Percentiles rank a stretch among this genome's conserved stretches.
Conservation (phyloP, 1,139 yeast genomes). For the Candida tetrigidarum region DNA sequence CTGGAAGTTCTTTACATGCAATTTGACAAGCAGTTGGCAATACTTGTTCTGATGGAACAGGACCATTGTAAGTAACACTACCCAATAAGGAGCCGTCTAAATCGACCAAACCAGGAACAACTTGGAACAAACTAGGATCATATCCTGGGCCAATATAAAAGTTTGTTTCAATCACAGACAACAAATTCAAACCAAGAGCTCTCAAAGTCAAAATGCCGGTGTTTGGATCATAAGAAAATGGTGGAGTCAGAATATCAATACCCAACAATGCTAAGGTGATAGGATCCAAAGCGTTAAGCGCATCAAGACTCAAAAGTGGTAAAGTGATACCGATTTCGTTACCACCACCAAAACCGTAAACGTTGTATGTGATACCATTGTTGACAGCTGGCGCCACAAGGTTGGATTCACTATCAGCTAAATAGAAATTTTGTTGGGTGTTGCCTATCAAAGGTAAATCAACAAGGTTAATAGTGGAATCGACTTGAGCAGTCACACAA, state of each 20-base stretch:
- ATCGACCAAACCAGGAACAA: constrained; percentile 19
- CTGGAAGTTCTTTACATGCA: constrained; percentile 16
- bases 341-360: constrained; percentile 37
- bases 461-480: constrained; percentile 27
- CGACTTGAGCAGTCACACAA: constrained; percentile 28
- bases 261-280: too few species aligned
- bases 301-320: too few species aligned
- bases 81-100: constrained; percentile 13
- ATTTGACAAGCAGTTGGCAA: constrained; percentile 20
- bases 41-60: constrained; percentile 20
- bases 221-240: constrained; percentile 17
- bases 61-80: constrained; percentile 19
- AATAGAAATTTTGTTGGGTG: constrained; percentile 27
- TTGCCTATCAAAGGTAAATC: too few species aligned
- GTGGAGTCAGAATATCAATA: too few species aligned
- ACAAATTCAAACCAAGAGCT: too few species aligned
- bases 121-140: constrained; percentile 14
- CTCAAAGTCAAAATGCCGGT: constrained; percentile 27
- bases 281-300: too few species aligned
- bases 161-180: constrained; percentile 13
- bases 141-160: constrained; percentile 28
- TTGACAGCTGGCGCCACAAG: too few species aligned
- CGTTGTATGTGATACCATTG: too few species aligned
- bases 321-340: constrained; percentile 28
- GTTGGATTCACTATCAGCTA: constrained; percentile 23